phyloP scores from a whole-genome alignment of 371 early-diverging fungal genomes.

The Lichtheimia hyalospora region DNA sequence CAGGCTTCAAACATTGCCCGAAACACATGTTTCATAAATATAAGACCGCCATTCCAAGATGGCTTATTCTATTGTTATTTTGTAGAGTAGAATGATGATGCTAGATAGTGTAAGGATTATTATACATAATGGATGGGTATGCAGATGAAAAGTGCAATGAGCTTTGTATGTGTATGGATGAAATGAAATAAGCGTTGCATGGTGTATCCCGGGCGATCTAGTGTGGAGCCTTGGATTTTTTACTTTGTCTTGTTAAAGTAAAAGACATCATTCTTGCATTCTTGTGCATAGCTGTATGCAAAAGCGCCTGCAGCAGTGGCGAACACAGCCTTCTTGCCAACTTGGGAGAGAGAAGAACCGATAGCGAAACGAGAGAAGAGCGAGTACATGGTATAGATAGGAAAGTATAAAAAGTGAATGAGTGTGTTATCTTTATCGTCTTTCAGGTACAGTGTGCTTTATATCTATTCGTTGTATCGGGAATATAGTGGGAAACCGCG shows the following conservation, averaged over 20 bases:
- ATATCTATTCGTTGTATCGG: no score
- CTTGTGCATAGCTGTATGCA: constrained; percentile 31
- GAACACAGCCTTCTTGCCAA: constrained; percentile 17
- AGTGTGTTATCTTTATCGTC: background rate
- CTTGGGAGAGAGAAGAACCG: constrained; percentile 11
- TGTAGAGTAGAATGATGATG: background rate
- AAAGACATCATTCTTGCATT: constrained; percentile 50
- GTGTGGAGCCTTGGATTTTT: background rate
- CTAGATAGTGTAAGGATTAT: background rate
- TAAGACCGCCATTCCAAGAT: no score
- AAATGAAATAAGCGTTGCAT: background rate
- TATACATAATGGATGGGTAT: background rate
- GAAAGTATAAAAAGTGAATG: background rate
- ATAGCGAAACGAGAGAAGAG: constrained; percentile 27
- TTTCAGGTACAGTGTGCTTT: no score
- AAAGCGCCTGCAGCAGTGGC: constrained; percentile 17
- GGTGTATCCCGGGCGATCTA: background rate
- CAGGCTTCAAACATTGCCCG: no score
- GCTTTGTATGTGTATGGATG: background rate
- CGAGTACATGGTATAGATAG: constrained; percentile 7
- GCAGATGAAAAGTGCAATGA: no score
- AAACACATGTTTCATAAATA: no score
- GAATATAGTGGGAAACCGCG: no score
- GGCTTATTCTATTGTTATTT: background rate
- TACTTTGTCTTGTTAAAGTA: constrained; percentile 34